Evolutionary conservation across 106 monocot species (phyloP).

Genomic region (Dendrobium nobile): DNA sequence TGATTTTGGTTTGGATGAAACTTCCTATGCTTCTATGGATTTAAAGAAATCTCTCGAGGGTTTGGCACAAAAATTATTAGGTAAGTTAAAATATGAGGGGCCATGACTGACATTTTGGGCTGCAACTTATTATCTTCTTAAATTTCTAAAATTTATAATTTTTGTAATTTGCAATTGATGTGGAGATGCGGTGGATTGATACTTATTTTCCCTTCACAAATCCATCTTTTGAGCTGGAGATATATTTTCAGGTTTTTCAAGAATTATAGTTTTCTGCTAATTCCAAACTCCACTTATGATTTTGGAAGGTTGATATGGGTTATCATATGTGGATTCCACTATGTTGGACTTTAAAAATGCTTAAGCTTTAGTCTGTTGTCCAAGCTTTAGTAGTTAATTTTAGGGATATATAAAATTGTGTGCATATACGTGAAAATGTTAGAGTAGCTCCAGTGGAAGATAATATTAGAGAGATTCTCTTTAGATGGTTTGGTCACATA

Average conservation of each 20-base stretch:
- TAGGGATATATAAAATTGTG: too few species aligned
- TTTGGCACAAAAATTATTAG: conserved; percentile 85
- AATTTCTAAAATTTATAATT: background rate
- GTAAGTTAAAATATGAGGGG: conserved; percentile 26
- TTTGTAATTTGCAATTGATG: conserved; percentile 52
- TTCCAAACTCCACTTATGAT: background rate
- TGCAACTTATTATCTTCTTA: background rate
- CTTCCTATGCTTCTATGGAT: conserved; percentile 73
- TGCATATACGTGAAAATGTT: too few species aligned
- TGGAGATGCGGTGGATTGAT: conserved; percentile 99
- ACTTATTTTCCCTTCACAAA: conserved; percentile 98
- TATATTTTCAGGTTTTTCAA: conserved; percentile 86
- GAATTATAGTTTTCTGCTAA: background rate
- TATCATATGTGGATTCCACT: background rate
- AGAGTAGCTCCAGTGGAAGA: too few species aligned
- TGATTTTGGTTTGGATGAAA: conserved; percentile 65
- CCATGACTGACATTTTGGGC: background rate
- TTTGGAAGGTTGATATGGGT: background rate
- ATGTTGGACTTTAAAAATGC: background rate
- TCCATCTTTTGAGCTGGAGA: conserved; percentile 96
- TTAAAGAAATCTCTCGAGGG: conserved; percentile 90
- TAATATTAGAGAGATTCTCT: too few species aligned
- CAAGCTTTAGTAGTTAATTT: background rate
- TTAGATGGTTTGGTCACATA: too few species aligned
- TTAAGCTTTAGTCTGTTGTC: background rate